Evolutionary conservation across 1,139 yeast species (phyloP).

Genomic region (Kurtzmaniella natalensis): DNA sequence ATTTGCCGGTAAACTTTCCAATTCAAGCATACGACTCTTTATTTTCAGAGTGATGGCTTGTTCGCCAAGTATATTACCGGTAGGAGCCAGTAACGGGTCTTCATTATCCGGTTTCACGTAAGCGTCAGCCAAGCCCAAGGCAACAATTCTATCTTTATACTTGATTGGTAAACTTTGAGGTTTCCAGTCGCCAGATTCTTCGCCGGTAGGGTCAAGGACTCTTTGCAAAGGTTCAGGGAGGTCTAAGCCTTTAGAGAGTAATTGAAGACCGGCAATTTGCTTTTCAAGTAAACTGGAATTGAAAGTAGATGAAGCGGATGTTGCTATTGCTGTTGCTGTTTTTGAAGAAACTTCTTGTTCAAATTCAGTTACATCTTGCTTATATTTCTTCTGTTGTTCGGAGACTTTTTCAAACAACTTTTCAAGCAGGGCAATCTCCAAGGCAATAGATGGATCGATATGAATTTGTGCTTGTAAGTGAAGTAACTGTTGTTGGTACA

Average conservation of each 20-base stretch:
- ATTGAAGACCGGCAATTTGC: slow-evolving; percentile 73
- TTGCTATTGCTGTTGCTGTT: background rate
- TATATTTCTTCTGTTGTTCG: slow-evolving; percentile 23
- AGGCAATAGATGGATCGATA: no score
- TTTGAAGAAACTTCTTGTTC: slow-evolving; percentile 2
- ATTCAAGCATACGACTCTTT: slow-evolving; percentile 65
- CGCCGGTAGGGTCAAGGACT: slow-evolving; percentile 12
- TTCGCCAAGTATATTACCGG: slow-evolving; percentile 45
- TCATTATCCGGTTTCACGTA: slow-evolving; percentile 18
- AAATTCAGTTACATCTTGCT: slow-evolving; percentile 22
- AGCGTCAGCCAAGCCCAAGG: slow-evolving; percentile 26
- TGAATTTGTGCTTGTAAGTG: no score
- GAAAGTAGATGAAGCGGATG: background rate
- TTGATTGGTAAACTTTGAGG: slow-evolving; percentile 4
- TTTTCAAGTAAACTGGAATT: slow-evolving; percentile 47
- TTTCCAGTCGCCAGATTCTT: slow-evolving; percentile 1
- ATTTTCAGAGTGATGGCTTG: slow-evolving; percentile 51
- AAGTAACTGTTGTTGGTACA: no score
- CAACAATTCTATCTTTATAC: slow-evolving; percentile 26
- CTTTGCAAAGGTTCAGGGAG: slow-evolving; percentile 51
- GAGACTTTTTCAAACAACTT: slow-evolving; percentile 27
- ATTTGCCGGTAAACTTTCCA: slow-evolving; percentile 75
- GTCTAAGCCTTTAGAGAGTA: slow-evolving; percentile 73
- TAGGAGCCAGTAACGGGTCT: slow-evolving; percentile 23
- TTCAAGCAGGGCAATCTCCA: no score